These are phyloP conservation scores for Kodamaea jinghongensis DNA, from an alignment of 805 yeast genomes.

Conservation along the genomic window DNA sequence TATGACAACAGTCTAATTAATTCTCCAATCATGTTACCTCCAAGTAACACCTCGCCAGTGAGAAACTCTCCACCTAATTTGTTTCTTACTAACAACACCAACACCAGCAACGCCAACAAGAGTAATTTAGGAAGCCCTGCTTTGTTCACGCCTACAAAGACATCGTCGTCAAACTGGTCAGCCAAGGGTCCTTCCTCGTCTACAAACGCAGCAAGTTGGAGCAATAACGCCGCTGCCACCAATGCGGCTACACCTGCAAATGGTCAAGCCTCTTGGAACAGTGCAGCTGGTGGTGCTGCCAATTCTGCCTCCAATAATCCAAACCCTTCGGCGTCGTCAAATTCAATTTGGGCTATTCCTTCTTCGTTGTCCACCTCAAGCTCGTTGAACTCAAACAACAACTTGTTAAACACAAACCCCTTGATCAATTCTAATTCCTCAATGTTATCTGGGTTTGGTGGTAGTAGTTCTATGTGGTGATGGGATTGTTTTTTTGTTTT, in stretches of 20 bases:
- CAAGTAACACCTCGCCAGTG: slow-evolving; percentile 13
- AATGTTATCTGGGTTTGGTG: slow-evolving; percentile 15
- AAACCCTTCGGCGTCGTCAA: slow-evolving; percentile 1
- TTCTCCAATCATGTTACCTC: slow-evolving; percentile 23
- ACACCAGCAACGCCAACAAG: slow-evolving; percentile 7
- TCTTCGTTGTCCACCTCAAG: slow-evolving; percentile 10
- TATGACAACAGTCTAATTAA: slow-evolving; percentile 12
- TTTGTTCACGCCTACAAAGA: slow-evolving; percentile 7
- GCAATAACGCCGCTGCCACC: no score
- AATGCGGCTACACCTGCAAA: no score
- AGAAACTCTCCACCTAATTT: slow-evolving; percentile 25
- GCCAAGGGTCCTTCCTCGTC: neutral
- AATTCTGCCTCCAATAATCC: no score
- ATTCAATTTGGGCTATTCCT: slow-evolving; percentile 25
- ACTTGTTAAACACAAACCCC: slow-evolving; percentile 5
- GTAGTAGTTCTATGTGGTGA: slow-evolving; percentile 22
- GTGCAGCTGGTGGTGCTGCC: no score
- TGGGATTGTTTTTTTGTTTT: neutral
- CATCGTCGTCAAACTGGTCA: slow-evolving; percentile 9
- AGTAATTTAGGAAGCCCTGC: slow-evolving; percentile 6
- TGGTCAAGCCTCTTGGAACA: no score
- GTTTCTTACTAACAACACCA: slow-evolving; percentile 14
- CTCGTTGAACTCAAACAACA: slow-evolving; percentile 5
- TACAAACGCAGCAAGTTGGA: no score
- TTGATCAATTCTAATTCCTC: slow-evolving; percentile 7